phyloP scores from a whole-genome alignment of 345 rosid species.

The Gossypium sturtianum region DNA sequence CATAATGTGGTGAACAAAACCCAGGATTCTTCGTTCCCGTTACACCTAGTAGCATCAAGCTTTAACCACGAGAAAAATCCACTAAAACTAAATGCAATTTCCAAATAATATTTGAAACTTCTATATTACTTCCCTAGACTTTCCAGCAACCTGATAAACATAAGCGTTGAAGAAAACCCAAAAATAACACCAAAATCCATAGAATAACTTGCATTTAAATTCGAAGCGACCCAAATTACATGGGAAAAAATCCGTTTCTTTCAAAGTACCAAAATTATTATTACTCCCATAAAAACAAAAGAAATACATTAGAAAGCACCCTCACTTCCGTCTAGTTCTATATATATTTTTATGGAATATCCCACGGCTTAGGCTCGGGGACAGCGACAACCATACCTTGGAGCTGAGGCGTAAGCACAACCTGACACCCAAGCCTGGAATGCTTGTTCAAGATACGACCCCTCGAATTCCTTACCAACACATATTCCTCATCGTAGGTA shows the following conservation, averaged over 20 bases:
- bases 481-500: slow-evolving; percentile 92
- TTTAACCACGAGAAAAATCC: background rate
- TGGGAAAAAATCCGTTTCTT: background rate
- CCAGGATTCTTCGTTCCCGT: background rate
- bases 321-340: background rate
- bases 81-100: background rate
- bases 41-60: background rate
- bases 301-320: slow-evolving; percentile 1
- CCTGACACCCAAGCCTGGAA: slow-evolving; percentile 89
- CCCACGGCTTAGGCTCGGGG: slow-evolving; percentile 99
- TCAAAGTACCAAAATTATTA: slow-evolving; percentile 7
- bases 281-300: slow-evolving; percentile 10
- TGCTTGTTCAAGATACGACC: slow-evolving; percentile 83
- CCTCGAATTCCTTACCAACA: slow-evolving; percentile 72
- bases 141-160: background rate
- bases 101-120: background rate
- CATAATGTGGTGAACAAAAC: background rate
- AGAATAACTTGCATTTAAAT: slow-evolving; percentile 1
- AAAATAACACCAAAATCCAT: slow-evolving; percentile 1
- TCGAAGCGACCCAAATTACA: background rate
- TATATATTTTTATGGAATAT: slow-evolving; percentile 51
- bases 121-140: background rate
- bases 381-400: slow-evolving; percentile 99
- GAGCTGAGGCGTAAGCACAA: slow-evolving; percentile 62
- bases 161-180: background rate